Base-by-base conservation (phyloP, 345 rosid species). In the Aquilaria malaccensis region DNA sequence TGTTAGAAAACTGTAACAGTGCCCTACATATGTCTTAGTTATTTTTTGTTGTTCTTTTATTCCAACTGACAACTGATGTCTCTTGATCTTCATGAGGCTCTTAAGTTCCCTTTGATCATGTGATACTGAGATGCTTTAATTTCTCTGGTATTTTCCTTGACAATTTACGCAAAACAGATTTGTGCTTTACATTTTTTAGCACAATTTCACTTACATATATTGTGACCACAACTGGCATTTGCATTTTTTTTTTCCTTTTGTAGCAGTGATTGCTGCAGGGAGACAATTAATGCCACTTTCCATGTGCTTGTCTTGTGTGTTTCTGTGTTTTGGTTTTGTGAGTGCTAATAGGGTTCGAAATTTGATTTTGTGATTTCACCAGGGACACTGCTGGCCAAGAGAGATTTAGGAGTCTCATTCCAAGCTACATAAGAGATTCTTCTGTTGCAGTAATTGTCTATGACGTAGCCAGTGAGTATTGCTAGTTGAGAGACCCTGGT, bases 311-410 rank as follows among this genome's bases (percentile, higher is more conserved):
- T 37, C 43, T 7, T 37, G 5, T 37, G 43, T 37, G 43, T 37
- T 37, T 37, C 43, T 37, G 43, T 37, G 7, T 37, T 37, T 37
- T 37, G 5, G 7, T 9, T 37, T 37, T 37, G 7, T 37, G 43
- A 4, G 43, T 37, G 43, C 43, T 37, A 37, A 37, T 37, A 5
- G 7, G 50, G 54, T 58, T 31, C 58, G 12, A 57, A 43, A 33
- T 15, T 47, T 58, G 47, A 33, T 61, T 4, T 63, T 58, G 12
- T 72, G 45, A 48, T 52, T 59, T 58, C 52, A 48, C 74, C 43
- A 91, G 96, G 98, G 98, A 92, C 70, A 92, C 98, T 56, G 98
- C 98, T 0, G 98, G 98, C 47, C 95, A 92, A 66, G 98, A 92
- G 85, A 86, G 98, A 59, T 92, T 92, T 59, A 72, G 98, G 70